These are phyloP conservation scores for Meripilus lineatus DNA, from an alignment of 1,284 basidiomycete genomes.

Conservation along the genomic window DNA sequence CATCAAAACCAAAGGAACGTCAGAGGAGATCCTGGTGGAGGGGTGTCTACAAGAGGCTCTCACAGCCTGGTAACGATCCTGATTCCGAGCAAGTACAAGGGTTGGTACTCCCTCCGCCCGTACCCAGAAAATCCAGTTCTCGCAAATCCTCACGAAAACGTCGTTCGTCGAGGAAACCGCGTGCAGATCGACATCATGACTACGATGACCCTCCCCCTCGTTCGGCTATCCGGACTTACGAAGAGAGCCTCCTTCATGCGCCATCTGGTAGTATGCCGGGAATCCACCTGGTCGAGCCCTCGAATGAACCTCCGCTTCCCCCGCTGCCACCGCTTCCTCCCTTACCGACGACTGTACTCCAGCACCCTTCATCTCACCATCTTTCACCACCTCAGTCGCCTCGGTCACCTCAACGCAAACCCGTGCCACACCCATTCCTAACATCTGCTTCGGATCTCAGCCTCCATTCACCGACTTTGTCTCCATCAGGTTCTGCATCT, in stretches of 20 bases:
- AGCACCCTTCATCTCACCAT: not conserved
- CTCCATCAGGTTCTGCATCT: slow-evolving; percentile 4
- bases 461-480: slow-evolving; percentile 5
- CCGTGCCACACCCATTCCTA: too few relatives aligned
- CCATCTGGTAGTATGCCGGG: too few relatives aligned
- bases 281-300: too few relatives aligned
- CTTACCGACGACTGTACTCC: slow-evolving; percentile 1
- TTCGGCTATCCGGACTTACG: slow-evolving; percentile 31
- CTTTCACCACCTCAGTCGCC: not conserved
- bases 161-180: not conserved
- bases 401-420: not conserved
- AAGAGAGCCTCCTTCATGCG: slow-evolving; percentile 12
- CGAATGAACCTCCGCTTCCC: slow-evolving; percentile 8
- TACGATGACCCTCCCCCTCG: slow-evolving; percentile 40
- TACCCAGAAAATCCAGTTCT: not conserved
- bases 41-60: slow-evolving; percentile 46
- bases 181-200: slow-evolving; percentile 16
- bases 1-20: slow-evolving; percentile 7
- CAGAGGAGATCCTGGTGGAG: slow-evolving; percentile 50
- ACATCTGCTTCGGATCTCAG: not conserved
- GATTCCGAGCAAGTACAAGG: slow-evolving; percentile 19
- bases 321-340: slow-evolving; percentile 7
- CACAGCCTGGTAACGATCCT: slow-evolving; percentile 36
- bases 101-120: not conserved
- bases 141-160: slow-evolving; percentile 7